These are phyloP conservation scores for Calonectria honghensis DNA, from an alignment of 2,329 filamentous ascomycete species.

Conservation along the genomic window DNA sequence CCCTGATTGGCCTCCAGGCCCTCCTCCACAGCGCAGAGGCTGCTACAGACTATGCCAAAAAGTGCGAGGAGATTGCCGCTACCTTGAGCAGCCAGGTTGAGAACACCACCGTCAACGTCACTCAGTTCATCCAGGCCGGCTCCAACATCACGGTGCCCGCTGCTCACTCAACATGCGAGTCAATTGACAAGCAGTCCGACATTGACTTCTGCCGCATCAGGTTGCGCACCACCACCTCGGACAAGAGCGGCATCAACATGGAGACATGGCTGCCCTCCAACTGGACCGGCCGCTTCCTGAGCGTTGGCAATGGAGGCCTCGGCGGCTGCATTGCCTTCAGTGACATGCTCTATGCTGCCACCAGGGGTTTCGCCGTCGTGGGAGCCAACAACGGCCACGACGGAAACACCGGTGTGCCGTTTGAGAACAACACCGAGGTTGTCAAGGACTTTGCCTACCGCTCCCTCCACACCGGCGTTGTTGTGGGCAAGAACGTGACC, in stretches of 20 bases:
- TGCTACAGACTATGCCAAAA: conserved; percentile 23
- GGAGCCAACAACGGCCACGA: conserved; percentile 72
- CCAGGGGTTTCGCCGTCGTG: conserved; percentile 67
- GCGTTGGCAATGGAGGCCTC: conserved; percentile 69
- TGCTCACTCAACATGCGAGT: conserved; percentile 61
- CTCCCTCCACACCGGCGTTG: conserved; percentile 68
- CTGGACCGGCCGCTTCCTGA: conserved; percentile 67
- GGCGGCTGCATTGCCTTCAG: conserved; percentile 69
- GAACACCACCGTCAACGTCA: conserved; percentile 32
- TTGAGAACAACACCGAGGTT: conserved; percentile 61
- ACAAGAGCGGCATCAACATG: conserved; percentile 66
- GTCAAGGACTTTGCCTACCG: conserved; percentile 61
- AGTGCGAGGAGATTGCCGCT: conserved; percentile 24
- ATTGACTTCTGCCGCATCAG: conserved; percentile 48
- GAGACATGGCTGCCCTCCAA: conserved; percentile 69
- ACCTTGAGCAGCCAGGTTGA: conserved; percentile 16
- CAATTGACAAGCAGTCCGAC: conserved; percentile 44
- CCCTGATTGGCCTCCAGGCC: conserved; percentile 14
- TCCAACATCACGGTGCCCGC: conserved; percentile 55
- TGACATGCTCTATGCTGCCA: conserved; percentile 66
- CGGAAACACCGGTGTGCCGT: conserved; percentile 60
- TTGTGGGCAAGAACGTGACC: conserved; percentile 68
- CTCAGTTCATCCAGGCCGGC: conserved; percentile 32
- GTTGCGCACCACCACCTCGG: conserved; percentile 53
- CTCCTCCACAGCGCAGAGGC: conserved; percentile 16